Percentiles rank a stretch among this genome's conserved stretches.
phyloP scores from a whole-genome alignment of 1,139 yeast genomes.

The Blastobotrys buckinghamii region DNA sequence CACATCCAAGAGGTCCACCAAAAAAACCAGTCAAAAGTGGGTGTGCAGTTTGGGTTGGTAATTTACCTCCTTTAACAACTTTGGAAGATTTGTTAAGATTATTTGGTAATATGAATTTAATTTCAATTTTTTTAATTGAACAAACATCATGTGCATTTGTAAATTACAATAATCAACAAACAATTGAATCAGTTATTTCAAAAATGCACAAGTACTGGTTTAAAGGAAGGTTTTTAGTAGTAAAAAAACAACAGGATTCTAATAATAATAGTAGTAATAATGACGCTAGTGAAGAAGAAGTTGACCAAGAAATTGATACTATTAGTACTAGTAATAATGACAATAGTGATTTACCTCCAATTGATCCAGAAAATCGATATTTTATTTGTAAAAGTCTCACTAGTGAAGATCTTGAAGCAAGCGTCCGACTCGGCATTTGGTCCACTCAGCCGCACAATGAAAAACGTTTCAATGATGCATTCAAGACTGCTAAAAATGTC shows the following conservation, averaged over 20 bases:
- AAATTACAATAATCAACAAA: slow-evolving; percentile 29
- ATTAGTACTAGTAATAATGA: not conserved
- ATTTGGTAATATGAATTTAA: slow-evolving; percentile 35
- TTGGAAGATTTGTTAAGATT: slow-evolving; percentile 32
- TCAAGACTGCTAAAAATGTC: slow-evolving; percentile 30
- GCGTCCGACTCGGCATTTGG: slow-evolving; percentile 34
- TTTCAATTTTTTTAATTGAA: slow-evolving; percentile 35
- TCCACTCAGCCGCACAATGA: slow-evolving; percentile 38
- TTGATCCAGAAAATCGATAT: slow-evolving; percentile 25
- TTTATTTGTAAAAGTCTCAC: slow-evolving; percentile 39
- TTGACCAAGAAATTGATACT: not conserved
- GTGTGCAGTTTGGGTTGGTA: slow-evolving; percentile 40
- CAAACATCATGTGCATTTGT: slow-evolving; percentile 39
- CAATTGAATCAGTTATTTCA: slow-evolving; percentile 28
- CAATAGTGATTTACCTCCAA: slow-evolving; percentile 1
- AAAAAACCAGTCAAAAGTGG: slow-evolving; percentile 35
- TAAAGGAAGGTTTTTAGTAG: slow-evolving; percentile 31
- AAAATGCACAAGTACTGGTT: slow-evolving; percentile 22
- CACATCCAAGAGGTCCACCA: slow-evolving; percentile 29
- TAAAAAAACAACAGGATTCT: slow-evolving; percentile 19
- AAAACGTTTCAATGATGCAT: slow-evolving; percentile 33
- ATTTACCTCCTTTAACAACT: slow-evolving; percentile 33
- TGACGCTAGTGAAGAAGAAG: not conserved
- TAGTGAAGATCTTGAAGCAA: slow-evolving; percentile 33
- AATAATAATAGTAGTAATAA: not conserved